Evolutionary conservation across 1,284 basidiomycete genomes (phyloP), one percentile per base, ranked within the genome.

Genomic region (Fereydounia khargensis): DNA sequence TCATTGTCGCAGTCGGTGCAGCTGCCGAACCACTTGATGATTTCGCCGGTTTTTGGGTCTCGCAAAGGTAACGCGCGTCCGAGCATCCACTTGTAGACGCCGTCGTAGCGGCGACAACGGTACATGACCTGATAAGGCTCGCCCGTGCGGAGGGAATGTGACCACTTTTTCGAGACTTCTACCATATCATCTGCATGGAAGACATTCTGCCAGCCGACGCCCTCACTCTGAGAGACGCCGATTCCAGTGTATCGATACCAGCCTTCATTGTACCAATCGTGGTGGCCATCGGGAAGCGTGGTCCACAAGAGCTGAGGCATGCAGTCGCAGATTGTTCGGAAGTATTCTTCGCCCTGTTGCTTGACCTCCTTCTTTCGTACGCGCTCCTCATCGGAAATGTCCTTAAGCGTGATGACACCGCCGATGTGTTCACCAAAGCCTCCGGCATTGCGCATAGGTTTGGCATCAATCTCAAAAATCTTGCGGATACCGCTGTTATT

Each of bases 151-250:
- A 77, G 60, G 4, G 70, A 76, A 28, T 74, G 68, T 2, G 57
- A 56, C 76, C 76, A 77, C 4, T 65, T 56, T 16, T 49, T 47
- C 27, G 64, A 51, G 14, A 63, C 53, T 25, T 62, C 58, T 2
- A 63, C 57, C 71, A 77, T 74, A 41, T 77, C 76, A 22, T 77
- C 76, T 40, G 63, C 57, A 39, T 76, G 74, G 60, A 77, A 74
- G 10, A 65, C 56, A 13, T 54, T 61, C 37, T 72, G 67, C 76
- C 76, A 77, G 8, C 73, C 74, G 7, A 73, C 47, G 13, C 74
- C 73, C 1, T 64, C 56, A 9, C 50, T 68, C 40, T 58, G 47
- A 34, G 61, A 57, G 8, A 45, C 52, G n/a, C 56, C 56, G 18
- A 67, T 46, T 5, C 75, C 76, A 8, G 76, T 77, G 52, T 69